These are phyloP conservation scores for Chlorella sorokiniana DNA, from an alignment of 139 green algal genomes.

Conservation along the genomic window DNA sequence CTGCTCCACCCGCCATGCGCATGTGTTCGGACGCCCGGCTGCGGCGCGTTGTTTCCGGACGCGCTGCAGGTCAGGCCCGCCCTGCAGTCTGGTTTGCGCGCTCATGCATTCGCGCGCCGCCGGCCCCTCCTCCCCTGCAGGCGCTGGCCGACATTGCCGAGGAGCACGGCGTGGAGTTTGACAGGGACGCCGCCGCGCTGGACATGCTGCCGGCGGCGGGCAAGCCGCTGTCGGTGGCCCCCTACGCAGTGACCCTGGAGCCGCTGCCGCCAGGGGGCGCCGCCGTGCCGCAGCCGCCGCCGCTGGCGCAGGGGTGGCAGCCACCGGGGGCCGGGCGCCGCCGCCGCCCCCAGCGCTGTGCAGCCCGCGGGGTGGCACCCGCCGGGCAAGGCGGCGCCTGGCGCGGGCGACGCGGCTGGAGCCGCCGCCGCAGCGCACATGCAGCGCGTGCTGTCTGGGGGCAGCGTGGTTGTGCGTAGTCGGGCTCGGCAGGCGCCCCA, in stretches of 20 bases:
- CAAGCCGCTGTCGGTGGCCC: background rate
- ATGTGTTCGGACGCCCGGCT: background rate
- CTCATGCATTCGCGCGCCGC: background rate
- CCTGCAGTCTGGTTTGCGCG: background rate
- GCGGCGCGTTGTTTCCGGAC: background rate
- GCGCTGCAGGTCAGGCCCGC: background rate
- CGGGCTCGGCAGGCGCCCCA: background rate
- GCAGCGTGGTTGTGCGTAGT: background rate
- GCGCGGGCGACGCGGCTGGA: background rate
- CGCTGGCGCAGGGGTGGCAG: background rate
- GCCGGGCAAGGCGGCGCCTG: no score
- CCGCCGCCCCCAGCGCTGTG: no score
- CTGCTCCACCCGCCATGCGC: no score
- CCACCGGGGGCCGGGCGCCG: background rate
- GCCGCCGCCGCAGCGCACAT: background rate
- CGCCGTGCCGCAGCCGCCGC: background rate
- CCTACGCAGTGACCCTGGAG: background rate
- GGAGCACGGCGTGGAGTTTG: slow-evolving; percentile 60
- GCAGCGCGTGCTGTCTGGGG: background rate
- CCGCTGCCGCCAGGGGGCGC: background rate
- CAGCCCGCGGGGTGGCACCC: background rate
- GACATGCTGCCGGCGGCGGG: slow-evolving; percentile 47
- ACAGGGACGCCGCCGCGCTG: slow-evolving; percentile 37
- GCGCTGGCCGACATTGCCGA: slow-evolving; percentile 55
- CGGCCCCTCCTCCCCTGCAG: background rate